These are phyloP conservation scores for Aspergillus unguis DNA, from an alignment of 2,329 filamentous ascomycete genomes.

Conservation along the genomic window DNA sequence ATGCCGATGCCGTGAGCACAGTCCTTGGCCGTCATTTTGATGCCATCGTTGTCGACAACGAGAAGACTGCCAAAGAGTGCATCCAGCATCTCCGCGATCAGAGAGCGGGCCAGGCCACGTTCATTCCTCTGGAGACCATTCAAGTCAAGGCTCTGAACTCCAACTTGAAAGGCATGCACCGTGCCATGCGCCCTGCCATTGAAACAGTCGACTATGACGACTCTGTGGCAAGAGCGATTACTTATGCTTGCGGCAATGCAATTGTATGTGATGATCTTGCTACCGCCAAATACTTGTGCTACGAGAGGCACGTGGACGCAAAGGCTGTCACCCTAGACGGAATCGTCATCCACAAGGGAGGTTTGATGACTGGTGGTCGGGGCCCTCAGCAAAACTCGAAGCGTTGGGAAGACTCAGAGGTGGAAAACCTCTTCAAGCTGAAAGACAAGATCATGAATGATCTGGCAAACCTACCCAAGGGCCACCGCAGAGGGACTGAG, in stretches of 20 bases:
- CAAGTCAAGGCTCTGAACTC: conserved; percentile 90
- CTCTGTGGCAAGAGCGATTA: conserved; percentile 84
- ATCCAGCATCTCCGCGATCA: conserved; percentile 93
- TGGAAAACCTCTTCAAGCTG: conserved; percentile 76
- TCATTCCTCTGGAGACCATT: conserved; percentile 95
- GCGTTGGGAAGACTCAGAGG: conserved; percentile 83
- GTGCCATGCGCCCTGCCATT: conserved; percentile 80
- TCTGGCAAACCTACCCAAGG: conserved; percentile 74
- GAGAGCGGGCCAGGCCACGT: conserved; percentile 80
- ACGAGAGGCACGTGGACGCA: conserved; percentile 76
- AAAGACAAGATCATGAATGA: conserved; percentile 74
- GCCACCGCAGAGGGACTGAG: conserved; percentile 68
- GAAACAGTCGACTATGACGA: conserved; percentile 94
- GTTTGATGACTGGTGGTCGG: conserved; percentile 92
- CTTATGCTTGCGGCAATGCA: conserved; percentile 89
- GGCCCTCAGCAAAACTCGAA: conserved; percentile 73
- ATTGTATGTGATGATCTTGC: conserved; percentile 88
- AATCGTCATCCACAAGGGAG: conserved; percentile 94
- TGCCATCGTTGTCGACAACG: conserved; percentile 88
- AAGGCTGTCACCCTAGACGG: conserved; percentile 94
- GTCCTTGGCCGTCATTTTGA: conserved; percentile 92
- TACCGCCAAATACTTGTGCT: conserved; percentile 86
- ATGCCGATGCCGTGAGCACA: conserved; percentile 85
- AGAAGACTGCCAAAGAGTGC: conserved; percentile 90
- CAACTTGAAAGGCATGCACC: conserved; percentile 82